Percentiles rank a stretch among this genome's conserved stretches.
phyloP scores from a whole-genome alignment of 1,139 yeast genomes.

The Debaryomycetaceae sp. region DNA sequence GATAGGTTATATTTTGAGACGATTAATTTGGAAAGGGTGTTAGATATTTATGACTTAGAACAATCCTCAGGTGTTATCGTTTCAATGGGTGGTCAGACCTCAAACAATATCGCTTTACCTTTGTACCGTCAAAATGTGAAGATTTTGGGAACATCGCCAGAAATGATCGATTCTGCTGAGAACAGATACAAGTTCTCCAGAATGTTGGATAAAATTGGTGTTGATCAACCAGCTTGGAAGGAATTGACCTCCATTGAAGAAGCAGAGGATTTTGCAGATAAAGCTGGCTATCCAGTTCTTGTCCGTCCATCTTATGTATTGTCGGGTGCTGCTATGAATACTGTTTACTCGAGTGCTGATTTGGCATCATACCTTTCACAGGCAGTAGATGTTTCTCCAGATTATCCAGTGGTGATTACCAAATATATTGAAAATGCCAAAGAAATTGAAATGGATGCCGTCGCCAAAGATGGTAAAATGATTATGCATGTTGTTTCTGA shows the following conservation, averaged over 20 bases:
- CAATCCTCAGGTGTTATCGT: conserved; percentile 89
- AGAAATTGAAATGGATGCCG: conserved; percentile 99
- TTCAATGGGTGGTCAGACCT: conserved; percentile 99
- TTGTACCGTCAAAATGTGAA: conserved; percentile 94
- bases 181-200: conserved; percentile 97
- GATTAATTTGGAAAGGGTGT: conserved; percentile 88
- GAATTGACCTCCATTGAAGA: conserved; percentile 92
- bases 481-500: conserved; percentile 98
- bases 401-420: conserved; percentile 96
- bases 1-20: conserved; percentile 96
- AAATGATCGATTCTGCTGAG: conserved; percentile 98
- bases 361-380: conserved; percentile 84
- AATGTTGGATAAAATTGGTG: conserved; percentile 95
- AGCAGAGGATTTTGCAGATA: conserved; percentile 89
- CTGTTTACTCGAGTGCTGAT: conserved; percentile 88
- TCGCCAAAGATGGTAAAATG: conserved; percentile 90
- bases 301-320: conserved; percentile 97
- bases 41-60: conserved; percentile 94
- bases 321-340: conserved; percentile 99
- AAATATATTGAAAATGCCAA: conserved; percentile 96
- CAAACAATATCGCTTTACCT: conserved; percentile 92
- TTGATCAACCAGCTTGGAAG: conserved; percentile 99
- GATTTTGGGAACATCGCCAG: conserved; percentile 95
- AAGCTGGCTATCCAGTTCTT: conserved; percentile 90
- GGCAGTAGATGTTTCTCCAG: conserved; percentile 97